Evolutionary conservation across 1,284 basidiomycete genomes (phyloP), one percentile per base, ranked within the genome.

Genomic region (Macrocystidia cucumis): DNA sequence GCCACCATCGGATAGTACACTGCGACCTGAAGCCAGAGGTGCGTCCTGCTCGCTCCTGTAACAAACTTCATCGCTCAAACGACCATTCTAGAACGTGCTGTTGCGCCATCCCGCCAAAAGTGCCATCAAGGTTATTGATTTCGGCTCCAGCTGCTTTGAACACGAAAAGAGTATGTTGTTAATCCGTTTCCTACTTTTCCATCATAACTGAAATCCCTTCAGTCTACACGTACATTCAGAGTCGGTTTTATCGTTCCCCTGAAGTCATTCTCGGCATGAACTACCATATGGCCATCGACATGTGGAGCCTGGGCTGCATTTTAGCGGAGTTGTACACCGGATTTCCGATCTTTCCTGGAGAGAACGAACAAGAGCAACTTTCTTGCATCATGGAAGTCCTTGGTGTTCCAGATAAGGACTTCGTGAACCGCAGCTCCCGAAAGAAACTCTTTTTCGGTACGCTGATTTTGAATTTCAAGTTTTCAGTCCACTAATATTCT

Each of bases 321-420:
- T 68, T 98, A 34, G 95, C 93, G 13, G 96, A 99, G 61, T 67
- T 99, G 28, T 96, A 90, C 62, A 98, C 96, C n/a, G 96, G 96
- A 1, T 97, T 92, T 58, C 96, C 96, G 0, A 93, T 98, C 51
- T 98, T 98, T 63, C 95, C 95, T 0, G 95, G 95, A n/a, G 95
- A 98, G 62, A 96, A 96, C 54, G 96, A 99, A 60, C 92, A 97
- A 61, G 95, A 98, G 57, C 96, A 98, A 54, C 65, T 99, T 41
- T 89, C 93, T 4, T 98, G 96, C 58, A 98, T 99, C 60, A 99
- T 99, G 95, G 96, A 99, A 59, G 87, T 99, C 5, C 77, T 98
- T 27, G 96, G 96, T 9, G 67, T 92, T 21, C 96, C 96, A 0
- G 96, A 98, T 47, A 88, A 89, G 56, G 90, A 97, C 46, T 80